These are phyloP conservation scores for Naematelia aurantialba DNA, from an alignment of 768 basidiomycete genomes.

Conservation along the genomic window DNA sequence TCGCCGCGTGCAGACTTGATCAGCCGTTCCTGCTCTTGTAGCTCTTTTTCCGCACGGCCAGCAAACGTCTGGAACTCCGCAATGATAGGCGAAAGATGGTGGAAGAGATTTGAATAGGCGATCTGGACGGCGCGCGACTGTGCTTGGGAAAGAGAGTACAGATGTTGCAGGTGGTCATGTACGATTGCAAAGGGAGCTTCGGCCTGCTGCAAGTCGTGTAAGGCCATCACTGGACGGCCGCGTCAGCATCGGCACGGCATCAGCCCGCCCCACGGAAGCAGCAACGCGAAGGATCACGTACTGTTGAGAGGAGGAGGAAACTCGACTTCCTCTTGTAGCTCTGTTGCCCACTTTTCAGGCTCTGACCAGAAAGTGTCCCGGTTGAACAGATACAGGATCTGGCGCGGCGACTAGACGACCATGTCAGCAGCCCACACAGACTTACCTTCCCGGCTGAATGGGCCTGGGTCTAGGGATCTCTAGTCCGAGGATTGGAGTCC, in stretches of 20 bases:
- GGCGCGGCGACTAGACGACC: conserved; percentile 12
- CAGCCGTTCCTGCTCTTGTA: conserved; percentile 28
- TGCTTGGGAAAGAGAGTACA: conserved; percentile 37
- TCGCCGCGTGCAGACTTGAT: conserved; percentile 27
- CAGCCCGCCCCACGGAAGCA: no score
- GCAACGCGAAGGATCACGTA: no score
- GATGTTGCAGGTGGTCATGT: conserved; percentile 36
- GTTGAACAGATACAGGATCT: conserved; percentile 40
- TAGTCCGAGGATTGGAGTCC: no score
- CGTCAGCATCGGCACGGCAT: no score
- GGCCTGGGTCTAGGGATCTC: no score
- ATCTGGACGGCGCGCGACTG: conserved; percentile 37
- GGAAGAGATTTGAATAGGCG: conserved; percentile 36
- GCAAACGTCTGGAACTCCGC: conserved; percentile 31
- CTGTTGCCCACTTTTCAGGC: conserved; percentile 37
- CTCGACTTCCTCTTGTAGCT: conserved; percentile 32
- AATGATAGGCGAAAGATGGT: conserved; percentile 37
- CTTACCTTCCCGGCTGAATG: background rate
- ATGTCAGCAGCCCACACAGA: background rate
- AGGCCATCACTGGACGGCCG: conserved; percentile 13
- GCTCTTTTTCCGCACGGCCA: conserved; percentile 27
- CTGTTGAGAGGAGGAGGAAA: conserved; percentile 35
- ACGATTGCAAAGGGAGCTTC: conserved; percentile 38
- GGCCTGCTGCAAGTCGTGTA: conserved; percentile 15
- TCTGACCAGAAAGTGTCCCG: conserved; percentile 43